These are phyloP conservation scores for Neocatenulostroma microsporum DNA, from an alignment of 2,329 filamentous ascomycete genomes.

Conservation along the genomic window DNA sequence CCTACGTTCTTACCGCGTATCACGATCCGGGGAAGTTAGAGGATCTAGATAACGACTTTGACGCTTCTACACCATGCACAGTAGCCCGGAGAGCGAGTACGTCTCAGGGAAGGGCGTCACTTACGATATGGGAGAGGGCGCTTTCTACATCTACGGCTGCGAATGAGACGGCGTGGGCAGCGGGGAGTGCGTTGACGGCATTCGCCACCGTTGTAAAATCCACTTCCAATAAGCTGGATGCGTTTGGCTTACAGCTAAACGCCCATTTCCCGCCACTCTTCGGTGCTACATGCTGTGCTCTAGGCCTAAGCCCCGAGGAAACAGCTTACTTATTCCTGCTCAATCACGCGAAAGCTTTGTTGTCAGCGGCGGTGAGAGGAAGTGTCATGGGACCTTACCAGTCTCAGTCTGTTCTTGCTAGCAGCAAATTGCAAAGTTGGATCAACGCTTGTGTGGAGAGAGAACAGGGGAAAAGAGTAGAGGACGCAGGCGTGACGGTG, in stretches of 20 bases:
- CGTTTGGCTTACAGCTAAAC: slow-evolving; percentile 19
- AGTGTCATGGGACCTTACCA: slow-evolving; percentile 75
- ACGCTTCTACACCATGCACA: slow-evolving; percentile 70
- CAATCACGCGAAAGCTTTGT: slow-evolving; percentile 65
- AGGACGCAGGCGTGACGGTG: slow-evolving; percentile 65
- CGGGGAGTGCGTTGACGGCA: slow-evolving; percentile 9
- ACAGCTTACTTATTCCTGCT: slow-evolving; percentile 69
- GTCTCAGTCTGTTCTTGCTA: slow-evolving; percentile 64
- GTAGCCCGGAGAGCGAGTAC: slow-evolving; percentile 68
- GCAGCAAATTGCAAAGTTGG: slow-evolving; percentile 48
- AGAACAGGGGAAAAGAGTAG: slow-evolving; percentile 49
- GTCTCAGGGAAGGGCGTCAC: slow-evolving; percentile 66
- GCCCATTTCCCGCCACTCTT: slow-evolving; percentile 65
- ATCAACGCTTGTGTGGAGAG: slow-evolving; percentile 52
- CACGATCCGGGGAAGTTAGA: slow-evolving; percentile 46
- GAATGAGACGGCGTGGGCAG: neutral
- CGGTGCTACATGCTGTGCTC: slow-evolving; percentile 57
- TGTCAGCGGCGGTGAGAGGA: slow-evolving; percentile 68
- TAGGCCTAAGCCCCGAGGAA: slow-evolving; percentile 54
- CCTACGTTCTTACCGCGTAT: slow-evolving; percentile 65
- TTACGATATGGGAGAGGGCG: slow-evolving; percentile 61
- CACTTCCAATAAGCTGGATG: slow-evolving; percentile 10
- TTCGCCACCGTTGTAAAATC: slow-evolving; percentile 21
- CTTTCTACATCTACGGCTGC: slow-evolving; percentile 13
- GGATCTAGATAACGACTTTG: slow-evolving; percentile 64